Evolutionary conservation across 441 rosid genomes (phyloP).

Genomic region (Adansonia madagascariensis): DNA sequence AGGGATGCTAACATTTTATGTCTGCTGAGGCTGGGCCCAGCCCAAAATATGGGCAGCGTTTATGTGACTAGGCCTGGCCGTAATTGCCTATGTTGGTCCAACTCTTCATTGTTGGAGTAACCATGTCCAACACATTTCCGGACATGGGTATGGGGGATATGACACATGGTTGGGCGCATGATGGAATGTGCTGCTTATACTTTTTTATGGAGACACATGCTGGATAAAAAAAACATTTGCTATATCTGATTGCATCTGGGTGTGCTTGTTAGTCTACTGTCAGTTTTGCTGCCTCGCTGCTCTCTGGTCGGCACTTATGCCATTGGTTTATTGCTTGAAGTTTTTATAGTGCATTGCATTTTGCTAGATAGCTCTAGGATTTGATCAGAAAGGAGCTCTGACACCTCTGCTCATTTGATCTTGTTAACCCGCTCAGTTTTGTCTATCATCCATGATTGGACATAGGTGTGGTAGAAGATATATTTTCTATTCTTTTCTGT

Average conservation of each 20-base stretch:
- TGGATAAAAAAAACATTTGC: not conserved
- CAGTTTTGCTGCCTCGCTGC: slow-evolving; percentile 10
- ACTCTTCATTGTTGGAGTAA: no score
- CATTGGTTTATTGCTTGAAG: slow-evolving; percentile 13
- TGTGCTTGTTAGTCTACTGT: slow-evolving; percentile 1
- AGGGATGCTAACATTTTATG: no score
- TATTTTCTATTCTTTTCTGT: not conserved
- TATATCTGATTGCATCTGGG: slow-evolving; percentile 11
- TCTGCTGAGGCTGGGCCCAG: no score
- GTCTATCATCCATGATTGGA: not conserved
- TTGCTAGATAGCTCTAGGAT: not conserved
- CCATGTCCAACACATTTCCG: no score
- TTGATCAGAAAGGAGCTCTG: not conserved
- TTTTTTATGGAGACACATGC: not conserved
- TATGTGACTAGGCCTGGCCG: no score
- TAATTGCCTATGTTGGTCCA: no score
- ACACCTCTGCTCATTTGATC: not conserved
- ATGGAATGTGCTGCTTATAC: not conserved
- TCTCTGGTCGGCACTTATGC: slow-evolving; percentile 1
- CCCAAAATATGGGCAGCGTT: no score
- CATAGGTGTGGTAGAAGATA: not conserved
- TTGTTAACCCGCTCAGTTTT: not conserved
- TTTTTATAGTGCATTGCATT: slow-evolving; percentile 1
- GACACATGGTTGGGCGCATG: no score
- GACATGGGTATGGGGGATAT: no score